Evolutionary conservation across 306 rosid species (phyloP).

Genomic region (Dalbergia cochinchinensis): DNA sequence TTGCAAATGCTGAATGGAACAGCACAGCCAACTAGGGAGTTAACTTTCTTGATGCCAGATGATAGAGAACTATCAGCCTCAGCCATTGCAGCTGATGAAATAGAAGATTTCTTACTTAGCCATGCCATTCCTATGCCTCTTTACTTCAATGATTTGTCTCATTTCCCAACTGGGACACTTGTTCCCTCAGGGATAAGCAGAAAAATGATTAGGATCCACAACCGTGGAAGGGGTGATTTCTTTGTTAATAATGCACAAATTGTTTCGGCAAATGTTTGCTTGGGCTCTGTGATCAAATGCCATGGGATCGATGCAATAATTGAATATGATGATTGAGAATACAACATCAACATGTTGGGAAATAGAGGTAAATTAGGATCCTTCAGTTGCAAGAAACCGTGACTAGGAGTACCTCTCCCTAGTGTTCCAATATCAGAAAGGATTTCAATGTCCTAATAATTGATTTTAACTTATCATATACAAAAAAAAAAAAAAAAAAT

Average conservation of each 20-base stretch:
- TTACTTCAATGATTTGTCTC: slow-evolving; percentile 55
- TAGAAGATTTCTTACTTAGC: slow-evolving; percentile 52
- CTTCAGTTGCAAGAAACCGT: slow-evolving; percentile 31
- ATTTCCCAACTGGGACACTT: slow-evolving; percentile 69
- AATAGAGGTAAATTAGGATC: neutral
- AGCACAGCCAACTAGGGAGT: slow-evolving; percentile 44
- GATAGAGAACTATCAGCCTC: slow-evolving; percentile 55
- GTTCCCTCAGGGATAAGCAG: slow-evolving; percentile 54
- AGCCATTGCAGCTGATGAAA: slow-evolving; percentile 44
- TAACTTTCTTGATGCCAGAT: slow-evolving; percentile 66
- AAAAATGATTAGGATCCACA: slow-evolving; percentile 60
- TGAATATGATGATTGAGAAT: slow-evolving; percentile 52
- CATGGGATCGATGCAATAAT: slow-evolving; percentile 67
- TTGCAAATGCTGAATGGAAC: slow-evolving; percentile 65
- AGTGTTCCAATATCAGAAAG: slow-evolving; percentile 15
- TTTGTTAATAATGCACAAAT: slow-evolving; percentile 65
- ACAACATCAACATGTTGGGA: neutral
- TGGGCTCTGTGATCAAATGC: slow-evolving; percentile 58
- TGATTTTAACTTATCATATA: slow-evolving; percentile 9
- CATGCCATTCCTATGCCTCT: slow-evolving; percentile 64
- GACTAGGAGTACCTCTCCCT: neutral
- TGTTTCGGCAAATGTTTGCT: slow-evolving; percentile 59
- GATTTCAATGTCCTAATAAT: slow-evolving; percentile 11
- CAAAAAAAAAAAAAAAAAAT: slow-evolving; percentile 41
- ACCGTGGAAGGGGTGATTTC: slow-evolving; percentile 57